phyloP scores from a whole-genome alignment of 2,329 filamentous ascomycete species.

The Plectosphaerella cucumerina region DNA sequence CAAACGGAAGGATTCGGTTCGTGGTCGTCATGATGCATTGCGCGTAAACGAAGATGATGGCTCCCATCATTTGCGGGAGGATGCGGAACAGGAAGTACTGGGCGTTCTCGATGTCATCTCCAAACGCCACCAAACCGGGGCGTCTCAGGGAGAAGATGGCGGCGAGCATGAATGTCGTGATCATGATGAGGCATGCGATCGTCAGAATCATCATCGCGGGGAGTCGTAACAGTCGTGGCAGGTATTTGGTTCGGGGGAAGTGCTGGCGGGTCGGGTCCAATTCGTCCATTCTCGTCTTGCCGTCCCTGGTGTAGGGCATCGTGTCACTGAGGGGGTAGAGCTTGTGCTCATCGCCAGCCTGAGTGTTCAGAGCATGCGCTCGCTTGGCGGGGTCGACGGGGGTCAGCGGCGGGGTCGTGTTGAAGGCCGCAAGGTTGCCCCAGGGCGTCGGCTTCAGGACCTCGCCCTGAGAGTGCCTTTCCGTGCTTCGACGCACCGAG shows the following conservation, averaged over 20 bases:
- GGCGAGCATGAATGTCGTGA: constrained; percentile 66
- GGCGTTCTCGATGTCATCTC: constrained; percentile 60
- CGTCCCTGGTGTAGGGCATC: constrained; percentile 6
- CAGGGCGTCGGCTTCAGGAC: background rate
- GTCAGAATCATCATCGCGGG: constrained; percentile 58
- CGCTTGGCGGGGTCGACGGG: background rate
- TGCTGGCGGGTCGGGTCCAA: constrained; percentile 32
- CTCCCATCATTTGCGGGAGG: constrained; percentile 73
- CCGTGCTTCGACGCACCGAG: background rate
- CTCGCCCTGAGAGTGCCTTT: background rate
- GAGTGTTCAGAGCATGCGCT: background rate
- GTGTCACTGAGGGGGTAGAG: constrained; percentile 30
- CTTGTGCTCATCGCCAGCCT: constrained; percentile 5
- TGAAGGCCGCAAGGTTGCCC: background rate
- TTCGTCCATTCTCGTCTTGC: constrained; percentile 18
- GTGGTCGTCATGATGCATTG: constrained; percentile 71
- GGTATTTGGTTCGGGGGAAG: constrained; percentile 58
- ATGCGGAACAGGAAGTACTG: constrained; percentile 86
- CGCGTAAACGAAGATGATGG: constrained; percentile 69
- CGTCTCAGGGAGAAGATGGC: constrained; percentile 63
- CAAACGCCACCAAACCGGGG: constrained; percentile 55
- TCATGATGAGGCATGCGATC: constrained; percentile 63
- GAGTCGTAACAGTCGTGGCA: constrained; percentile 67
- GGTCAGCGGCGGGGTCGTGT: background rate
- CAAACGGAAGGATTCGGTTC: constrained; percentile 74